A percentile compares a stretch with the other conserved stretches of the same genome.
phyloP scores from a whole-genome alignment of 2,329 filamentous ascomycete genomes.

The Beauveria scarabaeidicola region DNA sequence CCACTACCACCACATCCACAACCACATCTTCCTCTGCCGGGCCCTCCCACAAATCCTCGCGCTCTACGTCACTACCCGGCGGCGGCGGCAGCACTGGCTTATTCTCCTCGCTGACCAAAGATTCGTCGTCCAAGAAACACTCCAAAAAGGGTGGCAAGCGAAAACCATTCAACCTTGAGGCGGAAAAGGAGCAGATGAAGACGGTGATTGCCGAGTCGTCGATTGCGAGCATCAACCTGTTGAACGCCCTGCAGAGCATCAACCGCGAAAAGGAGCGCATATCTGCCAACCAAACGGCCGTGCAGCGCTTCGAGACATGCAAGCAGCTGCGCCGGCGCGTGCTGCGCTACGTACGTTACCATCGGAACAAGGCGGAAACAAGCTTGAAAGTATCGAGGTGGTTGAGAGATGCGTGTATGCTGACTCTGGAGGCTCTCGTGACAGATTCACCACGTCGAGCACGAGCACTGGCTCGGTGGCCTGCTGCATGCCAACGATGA shows the following conservation, averaged over 20 bases:
- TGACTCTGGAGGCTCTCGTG: background rate
- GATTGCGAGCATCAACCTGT: slow-evolving; percentile 82
- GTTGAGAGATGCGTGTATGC: background rate
- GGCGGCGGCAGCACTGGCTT: background rate
- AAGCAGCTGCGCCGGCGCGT: slow-evolving; percentile 79
- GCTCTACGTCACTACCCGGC: background rate
- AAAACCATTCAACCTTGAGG: slow-evolving; percentile 71
- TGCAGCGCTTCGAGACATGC: slow-evolving; percentile 74
- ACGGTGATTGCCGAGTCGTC: slow-evolving; percentile 82
- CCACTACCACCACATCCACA: background rate
- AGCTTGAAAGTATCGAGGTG: too few relatives aligned
- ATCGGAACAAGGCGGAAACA: background rate
- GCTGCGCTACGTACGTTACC: slow-evolving; percentile 59
- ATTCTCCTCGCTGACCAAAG: background rate
- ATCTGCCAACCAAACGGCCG: slow-evolving; percentile 70
- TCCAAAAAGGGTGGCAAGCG: slow-evolving; percentile 36
- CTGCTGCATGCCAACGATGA: slow-evolving; percentile 92
- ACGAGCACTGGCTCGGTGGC: slow-evolving; percentile 84
- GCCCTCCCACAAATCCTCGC: background rate
- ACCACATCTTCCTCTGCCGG: slow-evolving; percentile 24
- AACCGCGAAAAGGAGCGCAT: slow-evolving; percentile 85
- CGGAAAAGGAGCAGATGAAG: slow-evolving; percentile 80
- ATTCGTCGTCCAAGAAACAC: background rate
- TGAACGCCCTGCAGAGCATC: slow-evolving; percentile 80
- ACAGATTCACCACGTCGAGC: slow-evolving; percentile 80